A percentile compares a stretch with the other conserved stretches of the same genome.
These are phyloP conservation scores for Candida silvicultrix DNA, from an alignment of 805 yeast genomes.

Conservation along the genomic window DNA sequence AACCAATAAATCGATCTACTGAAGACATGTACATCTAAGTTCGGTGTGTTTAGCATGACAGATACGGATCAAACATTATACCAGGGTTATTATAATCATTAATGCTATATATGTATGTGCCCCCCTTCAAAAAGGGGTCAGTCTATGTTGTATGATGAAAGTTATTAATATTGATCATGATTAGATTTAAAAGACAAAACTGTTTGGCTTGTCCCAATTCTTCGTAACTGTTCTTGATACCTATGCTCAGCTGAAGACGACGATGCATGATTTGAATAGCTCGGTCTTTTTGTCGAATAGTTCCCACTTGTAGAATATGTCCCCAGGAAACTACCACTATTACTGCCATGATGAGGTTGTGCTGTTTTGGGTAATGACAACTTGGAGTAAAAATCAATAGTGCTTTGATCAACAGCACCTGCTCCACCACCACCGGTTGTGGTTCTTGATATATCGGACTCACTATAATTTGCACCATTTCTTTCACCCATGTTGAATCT, in stretches of 20 bases:
- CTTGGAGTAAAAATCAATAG: neutral
- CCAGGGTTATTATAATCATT: too few relatives aligned
- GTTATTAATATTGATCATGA: conserved; percentile 3
- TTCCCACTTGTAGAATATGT: neutral
- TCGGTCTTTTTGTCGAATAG: neutral
- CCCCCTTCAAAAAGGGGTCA: neutral
- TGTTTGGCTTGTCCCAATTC: neutral
- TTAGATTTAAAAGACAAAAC: neutral
- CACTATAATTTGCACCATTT: conserved; percentile 1
- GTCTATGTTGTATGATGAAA: neutral
- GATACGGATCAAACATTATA: conserved; percentile 18
- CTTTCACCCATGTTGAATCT: conserved; percentile 6
- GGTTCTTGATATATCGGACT: conserved; percentile 4
- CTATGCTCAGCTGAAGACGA: neutral
- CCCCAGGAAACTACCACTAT: neutral
- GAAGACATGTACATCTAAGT: conserved; percentile 14
- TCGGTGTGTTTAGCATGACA: conserved; percentile 10
- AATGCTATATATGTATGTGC: too few relatives aligned
- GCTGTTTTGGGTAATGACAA: neutral
- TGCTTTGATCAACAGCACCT: too few relatives aligned
- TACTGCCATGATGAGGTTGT: neutral
- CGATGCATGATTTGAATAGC: neutral
- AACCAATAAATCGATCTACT: conserved; percentile 1
- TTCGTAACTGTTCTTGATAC: neutral
- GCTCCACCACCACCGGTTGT: conserved; percentile 2